Evolutionary conservation across 495 filamentous ascomycete species (phyloP).

Genomic region (Aspergillus steynii): DNA sequence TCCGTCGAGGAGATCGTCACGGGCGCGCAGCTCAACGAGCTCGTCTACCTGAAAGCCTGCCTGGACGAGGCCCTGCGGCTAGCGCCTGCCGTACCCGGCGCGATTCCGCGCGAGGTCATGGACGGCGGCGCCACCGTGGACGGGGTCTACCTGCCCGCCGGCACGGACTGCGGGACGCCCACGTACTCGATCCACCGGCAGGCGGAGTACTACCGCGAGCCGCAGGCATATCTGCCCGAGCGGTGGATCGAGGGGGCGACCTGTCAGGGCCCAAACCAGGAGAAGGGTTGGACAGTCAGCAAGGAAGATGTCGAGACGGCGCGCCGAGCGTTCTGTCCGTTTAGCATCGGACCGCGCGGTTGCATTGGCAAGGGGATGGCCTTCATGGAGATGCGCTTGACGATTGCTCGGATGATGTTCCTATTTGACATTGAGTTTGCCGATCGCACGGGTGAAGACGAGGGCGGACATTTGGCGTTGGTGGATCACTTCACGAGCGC

Average conservation of each 20-base stretch:
- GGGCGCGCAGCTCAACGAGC: slow-evolving; percentile 48
- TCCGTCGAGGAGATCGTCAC: slow-evolving; percentile 56
- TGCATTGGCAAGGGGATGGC: slow-evolving; percentile 62
- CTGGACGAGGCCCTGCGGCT: slow-evolving; percentile 67
- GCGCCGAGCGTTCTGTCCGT: slow-evolving; percentile 53
- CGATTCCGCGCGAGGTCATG: slow-evolving; percentile 58
- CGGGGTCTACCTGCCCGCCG: slow-evolving; percentile 50
- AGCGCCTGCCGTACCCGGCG: slow-evolving; percentile 59
- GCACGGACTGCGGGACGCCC: slow-evolving; percentile 53
- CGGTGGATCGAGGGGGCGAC: slow-evolving; percentile 53
- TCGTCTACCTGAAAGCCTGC: slow-evolving; percentile 60
- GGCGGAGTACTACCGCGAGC: slow-evolving; percentile 51
- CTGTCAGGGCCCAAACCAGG: slow-evolving; percentile 19
- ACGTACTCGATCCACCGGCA: slow-evolving; percentile 60
- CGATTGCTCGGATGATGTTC: slow-evolving; percentile 50
- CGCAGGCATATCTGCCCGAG: slow-evolving; percentile 50
- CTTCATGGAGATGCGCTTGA: slow-evolving; percentile 53
- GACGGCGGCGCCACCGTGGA: slow-evolving; percentile 55
- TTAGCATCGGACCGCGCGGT: slow-evolving; percentile 55
- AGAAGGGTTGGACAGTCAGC: slow-evolving; percentile 17
- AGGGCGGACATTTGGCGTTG: slow-evolving; percentile 41
- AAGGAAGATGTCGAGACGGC: slow-evolving; percentile 42
- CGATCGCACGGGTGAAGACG: slow-evolving; percentile 43
- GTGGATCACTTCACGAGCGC: slow-evolving; percentile 51
- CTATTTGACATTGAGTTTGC: slow-evolving; percentile 46